Evolutionary conservation across 2,329 filamentous ascomycete genomes (phyloP), one percentile per base, ranked within the genome.

Genomic region (Kalmusia sp.): DNA sequence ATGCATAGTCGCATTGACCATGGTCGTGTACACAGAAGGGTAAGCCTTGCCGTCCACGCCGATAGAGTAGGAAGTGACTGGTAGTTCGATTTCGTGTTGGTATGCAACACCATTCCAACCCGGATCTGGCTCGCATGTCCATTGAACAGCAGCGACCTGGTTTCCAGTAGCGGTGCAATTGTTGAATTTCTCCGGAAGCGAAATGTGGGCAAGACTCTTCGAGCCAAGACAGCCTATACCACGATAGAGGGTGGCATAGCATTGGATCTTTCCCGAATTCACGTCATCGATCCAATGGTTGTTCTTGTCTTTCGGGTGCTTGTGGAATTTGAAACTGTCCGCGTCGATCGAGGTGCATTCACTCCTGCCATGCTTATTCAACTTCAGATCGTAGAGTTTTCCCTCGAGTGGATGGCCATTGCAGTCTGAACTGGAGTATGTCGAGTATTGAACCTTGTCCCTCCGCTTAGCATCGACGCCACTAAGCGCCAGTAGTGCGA

Each of bases 351-450:
- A 35, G n/a, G 49, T 40, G 47, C 69, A 72, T 14, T 24, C 50
- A 51, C n/a, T 34, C 33, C 17, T 58, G n/a, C n/a, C n/a, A n/a
- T n/a, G n/a, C 54, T 8, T 15, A 15, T 40, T 17, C 17, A 24
- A 19, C 28, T n/a, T 22, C 41, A 68, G n/a, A 38, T 69, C 63
- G 40, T 45, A 6, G 24, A 59, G 28, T 6, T 64, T 61, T 24
- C 31, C 43, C 15, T 41, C 51, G 2, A 52, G 25, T 5, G 65
- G 57, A 6, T 52, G 14, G 30, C 58, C 65, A 4, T 50, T 39
- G 49, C 68, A 71, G 39, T 56, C 40, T 8, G 50, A 25, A 14
- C 37, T 54, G 31, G 17, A n/a, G 51, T 63, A 71, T 28, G 48
- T 22, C 22, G 55, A 62, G 24, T 64, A 14, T 6, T 52, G 41